A percentile compares a stretch with the other conserved stretches of the same genome.
These are phyloP conservation scores for Filosporella fistucella DNA, from an alignment of 495 filamentous ascomycete species.

Conservation along the genomic window DNA sequence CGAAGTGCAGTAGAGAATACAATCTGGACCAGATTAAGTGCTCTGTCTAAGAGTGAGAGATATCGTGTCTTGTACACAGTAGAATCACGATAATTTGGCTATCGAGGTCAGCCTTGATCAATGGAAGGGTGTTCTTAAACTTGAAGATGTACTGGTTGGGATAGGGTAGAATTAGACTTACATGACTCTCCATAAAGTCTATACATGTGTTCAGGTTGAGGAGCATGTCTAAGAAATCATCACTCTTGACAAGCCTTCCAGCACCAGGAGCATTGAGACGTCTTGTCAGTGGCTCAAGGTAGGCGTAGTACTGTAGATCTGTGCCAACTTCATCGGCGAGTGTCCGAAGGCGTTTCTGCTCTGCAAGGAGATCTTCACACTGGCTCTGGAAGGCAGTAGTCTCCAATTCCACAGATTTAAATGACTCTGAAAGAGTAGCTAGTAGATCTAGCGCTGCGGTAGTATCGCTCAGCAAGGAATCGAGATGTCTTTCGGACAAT, in stretches of 20 bases:
- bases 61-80: slow-evolving; percentile 86
- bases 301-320: slow-evolving; percentile 86
- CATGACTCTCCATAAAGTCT: slow-evolving; percentile 81
- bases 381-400: slow-evolving; percentile 87
- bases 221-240: slow-evolving; percentile 82
- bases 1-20: slow-evolving; percentile 37
- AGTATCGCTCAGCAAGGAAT: slow-evolving; percentile 72
- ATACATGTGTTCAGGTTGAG: slow-evolving; percentile 81
- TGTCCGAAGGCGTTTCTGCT: slow-evolving; percentile 69
- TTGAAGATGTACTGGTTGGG: neutral
- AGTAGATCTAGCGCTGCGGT: slow-evolving; percentile 69
- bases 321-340: slow-evolving; percentile 77
- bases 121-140: neutral
- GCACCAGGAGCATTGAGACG: slow-evolving; percentile 90
- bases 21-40: slow-evolving; percentile 48
- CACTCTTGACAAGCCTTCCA: slow-evolving; percentile 71
- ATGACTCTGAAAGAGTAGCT: slow-evolving; percentile 72
- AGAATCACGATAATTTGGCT: slow-evolving; percentile 81
- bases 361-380: slow-evolving; percentile 77
- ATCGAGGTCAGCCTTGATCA: slow-evolving; percentile 20
- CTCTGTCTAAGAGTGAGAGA: slow-evolving; percentile 66
- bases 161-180: slow-evolving; percentile 34
- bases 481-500: slow-evolving; percentile 73
- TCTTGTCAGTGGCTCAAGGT: slow-evolving; percentile 84
- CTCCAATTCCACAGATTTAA: slow-evolving; percentile 80